phyloP scores from a whole-genome alignment of 345 rosid species.

The Angophora floribunda region DNA sequence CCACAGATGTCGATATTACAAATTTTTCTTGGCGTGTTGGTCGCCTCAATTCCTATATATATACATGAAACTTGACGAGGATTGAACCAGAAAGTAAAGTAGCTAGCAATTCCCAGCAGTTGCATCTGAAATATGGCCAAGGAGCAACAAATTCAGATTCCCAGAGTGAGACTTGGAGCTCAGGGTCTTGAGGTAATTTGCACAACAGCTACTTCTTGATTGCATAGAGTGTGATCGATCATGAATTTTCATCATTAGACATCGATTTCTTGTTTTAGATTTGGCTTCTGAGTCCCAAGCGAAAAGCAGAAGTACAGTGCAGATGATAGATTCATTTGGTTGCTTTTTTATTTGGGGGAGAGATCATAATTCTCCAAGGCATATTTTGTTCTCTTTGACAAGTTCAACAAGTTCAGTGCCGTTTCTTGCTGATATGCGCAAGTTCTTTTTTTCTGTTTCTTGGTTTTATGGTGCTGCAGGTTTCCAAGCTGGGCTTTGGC shows the following conservation, averaged over 20 bases:
- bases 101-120: not conserved
- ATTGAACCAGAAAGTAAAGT: not conserved
- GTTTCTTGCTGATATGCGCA: not conserved
- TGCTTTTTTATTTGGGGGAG: not conserved
- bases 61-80: not conserved
- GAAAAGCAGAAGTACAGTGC: not conserved
- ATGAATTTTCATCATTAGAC: not conserved
- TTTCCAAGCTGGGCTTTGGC: constrained; percentile 2
- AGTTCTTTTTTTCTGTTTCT: not conserved
- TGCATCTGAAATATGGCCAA: not conserved
- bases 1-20: not conserved
- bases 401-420: not conserved
- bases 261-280: not conserved
- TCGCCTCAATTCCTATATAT: not conserved
- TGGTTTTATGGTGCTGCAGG: not conserved
- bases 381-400: not conserved
- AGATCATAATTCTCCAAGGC: not conserved
- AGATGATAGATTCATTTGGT: not conserved
- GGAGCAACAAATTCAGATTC: not conserved
- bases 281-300: not conserved
- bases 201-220: not conserved
- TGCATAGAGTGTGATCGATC: not conserved
- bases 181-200: constrained; percentile 3
- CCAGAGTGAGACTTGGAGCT: constrained; percentile 3
- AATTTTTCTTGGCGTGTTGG: not conserved